Percentiles rank a stretch among this genome's conserved stretches.
Conservation (phyloP, 2,329 filamentous ascomycete species). For the Verticillium nubilum region DNA sequence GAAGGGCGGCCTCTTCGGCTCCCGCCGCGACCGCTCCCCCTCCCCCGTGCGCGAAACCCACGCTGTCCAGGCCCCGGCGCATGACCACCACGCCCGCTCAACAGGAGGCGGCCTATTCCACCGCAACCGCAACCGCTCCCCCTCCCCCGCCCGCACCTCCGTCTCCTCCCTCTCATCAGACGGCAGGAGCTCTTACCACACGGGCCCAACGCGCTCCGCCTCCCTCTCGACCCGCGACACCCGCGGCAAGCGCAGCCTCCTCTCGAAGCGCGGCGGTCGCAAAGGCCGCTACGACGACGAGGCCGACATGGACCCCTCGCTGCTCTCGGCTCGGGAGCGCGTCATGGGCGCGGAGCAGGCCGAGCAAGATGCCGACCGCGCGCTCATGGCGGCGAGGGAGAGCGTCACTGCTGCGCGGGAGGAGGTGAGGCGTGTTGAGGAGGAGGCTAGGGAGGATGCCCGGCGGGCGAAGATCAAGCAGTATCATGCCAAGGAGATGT, state of each 20-base stretch:
- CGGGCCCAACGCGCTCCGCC: slow-evolving; percentile 17
- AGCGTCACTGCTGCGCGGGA: slow-evolving; percentile 59
- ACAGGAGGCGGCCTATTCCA: slow-evolving; percentile 15
- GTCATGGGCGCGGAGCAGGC: slow-evolving; percentile 58
- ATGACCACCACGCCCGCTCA: background rate
- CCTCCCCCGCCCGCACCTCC: slow-evolving; percentile 18
- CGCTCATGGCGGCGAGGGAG: slow-evolving; percentile 50
- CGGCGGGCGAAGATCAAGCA: slow-evolving; percentile 63
- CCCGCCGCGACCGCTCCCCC: slow-evolving; percentile 18
- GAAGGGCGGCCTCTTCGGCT: slow-evolving; percentile 30
- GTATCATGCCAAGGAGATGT: slow-evolving; percentile 57
- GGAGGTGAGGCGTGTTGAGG: slow-evolving; percentile 57
- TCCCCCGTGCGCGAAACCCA: slow-evolving; percentile 9
- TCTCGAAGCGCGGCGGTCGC: slow-evolving; percentile 37
- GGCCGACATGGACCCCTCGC: slow-evolving; percentile 53
- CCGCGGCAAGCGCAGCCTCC: slow-evolving; percentile 29
- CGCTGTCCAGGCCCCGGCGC: background rate
- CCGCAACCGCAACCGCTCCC: slow-evolving; percentile 18
- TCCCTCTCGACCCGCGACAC: slow-evolving; percentile 15
- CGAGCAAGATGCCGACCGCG: slow-evolving; percentile 60
- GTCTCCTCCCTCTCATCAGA: slow-evolving; percentile 11
- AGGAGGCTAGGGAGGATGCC: slow-evolving; percentile 61
- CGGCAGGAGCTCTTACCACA: slow-evolving; percentile 14
- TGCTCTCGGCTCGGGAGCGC: slow-evolving; percentile 55
- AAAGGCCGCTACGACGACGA: slow-evolving; percentile 6